These are phyloP conservation scores for Tricholoma hemisulphureum DNA, from an alignment of 768 basidiomycete species.

Conservation along the genomic window DNA sequence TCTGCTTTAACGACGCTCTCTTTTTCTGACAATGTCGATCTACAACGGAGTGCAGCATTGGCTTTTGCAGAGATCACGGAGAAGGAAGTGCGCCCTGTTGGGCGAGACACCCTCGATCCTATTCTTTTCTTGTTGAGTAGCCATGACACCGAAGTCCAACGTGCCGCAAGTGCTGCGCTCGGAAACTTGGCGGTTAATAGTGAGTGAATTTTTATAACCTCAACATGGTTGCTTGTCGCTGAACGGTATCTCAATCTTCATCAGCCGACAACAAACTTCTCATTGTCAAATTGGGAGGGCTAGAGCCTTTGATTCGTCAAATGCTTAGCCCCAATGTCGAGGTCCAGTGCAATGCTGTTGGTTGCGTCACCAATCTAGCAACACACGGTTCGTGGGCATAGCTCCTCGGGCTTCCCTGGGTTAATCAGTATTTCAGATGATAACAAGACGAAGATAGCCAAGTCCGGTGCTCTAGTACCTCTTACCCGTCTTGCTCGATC, in stretches of 20 bases:
- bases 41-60: conserved; percentile 95
- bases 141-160: conserved; percentile 98
- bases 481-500: conserved; percentile 93
- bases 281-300: conserved; percentile 95
- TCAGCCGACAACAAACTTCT: conserved; percentile 98
- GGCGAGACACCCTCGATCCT: conserved; percentile 95
- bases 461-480: conserved; percentile 97
- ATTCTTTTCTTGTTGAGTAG: conserved; percentile 95
- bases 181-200: conserved; percentile 98
- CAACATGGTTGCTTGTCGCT: neutral
- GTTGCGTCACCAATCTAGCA: conserved; percentile 97
- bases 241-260: conserved; percentile 15
- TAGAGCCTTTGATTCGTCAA: conserved; percentile 96
- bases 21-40: conserved; percentile 98
- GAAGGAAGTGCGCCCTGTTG: conserved; percentile 97
- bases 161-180: conserved; percentile 95
- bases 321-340: conserved; percentile 99
- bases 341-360: conserved; percentile 99
- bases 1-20: conserved; percentile 93
- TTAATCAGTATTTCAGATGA: conserved; percentile 60
- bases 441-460: conserved; percentile 99
- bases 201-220: conserved; percentile 42
- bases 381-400: conserved; percentile 75
- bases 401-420: conserved; percentile 10
- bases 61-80: conserved; percentile 99